These are phyloP conservation scores for Penicillium sp. DNA, from an alignment of 2,329 filamentous ascomycete genomes.

Conservation along the genomic window DNA sequence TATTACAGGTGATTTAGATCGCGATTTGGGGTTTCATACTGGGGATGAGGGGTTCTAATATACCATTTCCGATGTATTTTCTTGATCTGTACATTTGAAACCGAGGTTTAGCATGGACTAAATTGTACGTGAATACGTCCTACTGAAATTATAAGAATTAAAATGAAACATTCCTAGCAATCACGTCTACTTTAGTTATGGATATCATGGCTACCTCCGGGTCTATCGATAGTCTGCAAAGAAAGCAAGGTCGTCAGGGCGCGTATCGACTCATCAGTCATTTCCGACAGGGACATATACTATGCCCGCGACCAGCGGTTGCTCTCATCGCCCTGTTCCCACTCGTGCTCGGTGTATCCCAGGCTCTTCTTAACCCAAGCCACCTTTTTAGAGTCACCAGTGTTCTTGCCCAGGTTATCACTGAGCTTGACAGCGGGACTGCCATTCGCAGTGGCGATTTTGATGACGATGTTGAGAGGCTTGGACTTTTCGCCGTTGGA, in stretches of 20 bases:
- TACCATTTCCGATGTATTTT: not conserved
- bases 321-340: slow-evolving; percentile 79
- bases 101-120: too few relatives aligned
- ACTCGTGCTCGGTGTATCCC: slow-evolving; percentile 79
- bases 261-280: not conserved
- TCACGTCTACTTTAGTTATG: slow-evolving; percentile 6
- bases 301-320: slow-evolving; percentile 63
- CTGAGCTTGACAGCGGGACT: slow-evolving; percentile 87
- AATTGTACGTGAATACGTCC: too few relatives aligned
- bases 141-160: not conserved
- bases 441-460: slow-evolving; percentile 79
- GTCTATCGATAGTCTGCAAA: not conserved
- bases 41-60: slow-evolving; percentile 29
- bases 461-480: slow-evolving; percentile 96
- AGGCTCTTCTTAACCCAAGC: slow-evolving; percentile 77
- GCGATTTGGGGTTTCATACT: slow-evolving; percentile 34
- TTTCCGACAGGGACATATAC: not conserved
- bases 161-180: not conserved
- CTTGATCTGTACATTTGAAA: not conserved
- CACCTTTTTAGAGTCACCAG: slow-evolving; percentile 74
- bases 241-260: not conserved
- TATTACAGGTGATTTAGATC: slow-evolving; percentile 38
- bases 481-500: slow-evolving; percentile 75
- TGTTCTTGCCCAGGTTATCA: slow-evolving; percentile 91
- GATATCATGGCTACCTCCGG: slow-evolving; percentile 9